Percentiles rank a stretch among this genome's conserved stretches.
These are phyloP conservation scores for Lichtheimia ornata DNA, from an alignment of 371 early-diverging fungal genomes.

Conservation along the genomic window DNA sequence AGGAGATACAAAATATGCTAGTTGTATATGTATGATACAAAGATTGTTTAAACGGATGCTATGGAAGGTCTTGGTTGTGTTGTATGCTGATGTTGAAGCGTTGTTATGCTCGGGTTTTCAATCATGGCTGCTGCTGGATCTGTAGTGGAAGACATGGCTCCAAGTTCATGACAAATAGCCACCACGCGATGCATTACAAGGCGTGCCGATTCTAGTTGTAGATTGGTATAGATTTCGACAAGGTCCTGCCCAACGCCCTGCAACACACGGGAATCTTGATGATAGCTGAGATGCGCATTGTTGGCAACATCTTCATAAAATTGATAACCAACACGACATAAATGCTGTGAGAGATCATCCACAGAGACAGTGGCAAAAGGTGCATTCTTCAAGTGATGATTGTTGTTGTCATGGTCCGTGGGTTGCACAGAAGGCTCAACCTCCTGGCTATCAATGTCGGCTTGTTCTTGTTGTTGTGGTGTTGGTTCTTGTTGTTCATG, in stretches of 20 bases:
- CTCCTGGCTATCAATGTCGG: neutral
- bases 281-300: constrained; percentile 16
- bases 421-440: neutral
- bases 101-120: too few relatives aligned
- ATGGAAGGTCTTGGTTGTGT: constrained; percentile 1
- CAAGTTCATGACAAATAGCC: neutral
- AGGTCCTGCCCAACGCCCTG: constrained; percentile 24
- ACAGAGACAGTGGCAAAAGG: constrained; percentile 23
- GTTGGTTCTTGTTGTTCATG: neutral
- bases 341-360: constrained; percentile 14
- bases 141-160: too few relatives aligned
- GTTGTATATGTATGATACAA: neutral
- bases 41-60: constrained; percentile 5
- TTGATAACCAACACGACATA: constrained; percentile 21
- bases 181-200: constrained; percentile 14
- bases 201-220: constrained; percentile 18
- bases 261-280: constrained; percentile 18
- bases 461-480: constrained; percentile 1
- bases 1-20: neutral
- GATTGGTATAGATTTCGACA: constrained; percentile 19
- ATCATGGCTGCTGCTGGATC: too few relatives aligned
- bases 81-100: too few relatives aligned
- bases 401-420: neutral
- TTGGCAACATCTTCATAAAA: constrained; percentile 24
- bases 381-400: neutral